Percentiles rank a stretch among this genome's conserved stretches.
phyloP scores from a whole-genome alignment of 2,329 filamentous ascomycete species.

The Tolypocladium guangdongense region DNA sequence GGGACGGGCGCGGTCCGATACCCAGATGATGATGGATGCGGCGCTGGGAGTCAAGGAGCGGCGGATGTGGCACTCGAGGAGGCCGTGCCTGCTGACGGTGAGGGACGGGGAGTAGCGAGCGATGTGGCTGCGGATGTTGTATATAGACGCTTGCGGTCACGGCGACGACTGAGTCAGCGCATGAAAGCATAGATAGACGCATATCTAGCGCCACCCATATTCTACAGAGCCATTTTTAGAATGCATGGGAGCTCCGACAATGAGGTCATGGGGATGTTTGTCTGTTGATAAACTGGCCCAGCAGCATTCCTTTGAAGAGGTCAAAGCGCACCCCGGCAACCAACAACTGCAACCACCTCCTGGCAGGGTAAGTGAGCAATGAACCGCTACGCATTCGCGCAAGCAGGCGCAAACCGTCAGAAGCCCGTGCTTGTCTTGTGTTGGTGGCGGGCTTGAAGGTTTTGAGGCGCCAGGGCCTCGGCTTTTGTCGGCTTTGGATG shows the following conservation, averaged over 20 bases:
- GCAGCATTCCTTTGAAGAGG: no score
- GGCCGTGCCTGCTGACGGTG: constrained; percentile 44
- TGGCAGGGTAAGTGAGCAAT: no score
- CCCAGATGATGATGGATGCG: constrained; percentile 46
- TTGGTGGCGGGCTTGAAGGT: no score
- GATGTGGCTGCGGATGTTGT: neutral
- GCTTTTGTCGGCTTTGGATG: neutral
- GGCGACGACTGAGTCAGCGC: neutral
- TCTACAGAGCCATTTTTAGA: neutral
- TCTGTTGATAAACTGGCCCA: no score
- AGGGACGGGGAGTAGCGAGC: constrained; percentile 1
- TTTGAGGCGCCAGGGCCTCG: no score
- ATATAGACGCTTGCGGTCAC: neutral
- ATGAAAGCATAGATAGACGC: neutral
- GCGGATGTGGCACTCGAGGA: constrained; percentile 53
- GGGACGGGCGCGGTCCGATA: constrained; percentile 36
- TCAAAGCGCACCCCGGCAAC: no score
- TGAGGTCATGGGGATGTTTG: no score
- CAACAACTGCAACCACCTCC: no score
- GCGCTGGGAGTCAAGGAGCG: constrained; percentile 48
- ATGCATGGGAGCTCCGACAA: no score
- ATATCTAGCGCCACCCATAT: neutral
- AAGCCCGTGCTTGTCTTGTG: no score
- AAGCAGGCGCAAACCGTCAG: no score
- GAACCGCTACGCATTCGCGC: no score